phyloP scores from a whole-genome alignment of 441 rosid species.

The Arabidopsis lyrata region DNA sequence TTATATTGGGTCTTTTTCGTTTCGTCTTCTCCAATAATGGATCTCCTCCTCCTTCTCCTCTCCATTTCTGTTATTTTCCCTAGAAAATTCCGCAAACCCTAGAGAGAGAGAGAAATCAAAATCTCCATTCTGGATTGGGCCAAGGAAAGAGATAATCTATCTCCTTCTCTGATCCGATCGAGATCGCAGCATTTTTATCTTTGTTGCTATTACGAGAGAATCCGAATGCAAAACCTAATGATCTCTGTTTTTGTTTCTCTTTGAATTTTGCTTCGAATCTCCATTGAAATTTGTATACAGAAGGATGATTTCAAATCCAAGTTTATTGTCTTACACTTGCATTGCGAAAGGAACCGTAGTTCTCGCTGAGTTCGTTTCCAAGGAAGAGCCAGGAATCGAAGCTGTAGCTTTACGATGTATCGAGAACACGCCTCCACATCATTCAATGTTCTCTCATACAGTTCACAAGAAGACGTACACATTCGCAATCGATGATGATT shows the following conservation, averaged over 20 bases:
- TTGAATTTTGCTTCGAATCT: background rate
- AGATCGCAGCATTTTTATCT: background rate
- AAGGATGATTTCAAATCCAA: slow-evolving; percentile 67
- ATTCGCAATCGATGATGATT: slow-evolving; percentile 63
- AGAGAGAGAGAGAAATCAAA: slow-evolving; percentile 1
- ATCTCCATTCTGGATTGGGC: background rate
- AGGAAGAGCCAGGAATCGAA: slow-evolving; percentile 63
- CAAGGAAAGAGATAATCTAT: too few species aligned
- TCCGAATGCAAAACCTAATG: slow-evolving; percentile 38
- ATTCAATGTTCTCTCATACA: slow-evolving; percentile 80
- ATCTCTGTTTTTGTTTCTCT: background rate
- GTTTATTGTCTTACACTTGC: slow-evolving; percentile 68
- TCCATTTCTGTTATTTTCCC: slow-evolving; percentile 35
- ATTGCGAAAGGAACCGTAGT: slow-evolving; percentile 67
- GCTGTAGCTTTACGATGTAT: slow-evolving; percentile 65
- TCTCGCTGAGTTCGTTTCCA: slow-evolving; percentile 65
- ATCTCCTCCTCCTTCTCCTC: background rate
- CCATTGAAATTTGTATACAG: background rate
- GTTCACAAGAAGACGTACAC: slow-evolving; percentile 59
- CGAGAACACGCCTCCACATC: slow-evolving; percentile 70
- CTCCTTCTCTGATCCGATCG: too few species aligned
- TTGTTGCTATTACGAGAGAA: slow-evolving; percentile 32
- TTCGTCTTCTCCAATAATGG: slow-evolving; percentile 37
- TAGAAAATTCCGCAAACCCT: slow-evolving; percentile 40
- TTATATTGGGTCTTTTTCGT: background rate